Evolutionary conservation across 345 rosid genomes (phyloP).

Genomic region (Ceriops decandra): DNA sequence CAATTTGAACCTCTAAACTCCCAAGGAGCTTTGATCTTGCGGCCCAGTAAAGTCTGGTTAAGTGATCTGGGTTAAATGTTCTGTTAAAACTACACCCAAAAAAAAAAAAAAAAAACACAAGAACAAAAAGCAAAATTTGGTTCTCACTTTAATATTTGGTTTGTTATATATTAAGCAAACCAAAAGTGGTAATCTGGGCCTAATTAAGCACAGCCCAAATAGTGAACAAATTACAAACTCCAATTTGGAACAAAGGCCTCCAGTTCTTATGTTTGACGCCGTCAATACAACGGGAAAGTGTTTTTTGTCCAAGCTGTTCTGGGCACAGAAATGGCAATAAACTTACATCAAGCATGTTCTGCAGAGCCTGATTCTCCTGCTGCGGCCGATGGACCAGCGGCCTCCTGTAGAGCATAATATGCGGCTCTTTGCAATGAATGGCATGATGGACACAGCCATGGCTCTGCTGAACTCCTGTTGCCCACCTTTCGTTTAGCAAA

Average conservation of each 20-base stretch:
- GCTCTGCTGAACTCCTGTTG: slow-evolving; percentile 92
- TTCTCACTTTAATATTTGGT: no score
- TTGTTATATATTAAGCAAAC: no score
- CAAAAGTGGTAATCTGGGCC: background rate
- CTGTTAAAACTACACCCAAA: no score
- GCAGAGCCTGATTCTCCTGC: slow-evolving; percentile 70
- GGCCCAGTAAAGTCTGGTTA: no score
- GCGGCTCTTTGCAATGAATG: no score
- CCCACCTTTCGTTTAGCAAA: slow-evolving; percentile 80
- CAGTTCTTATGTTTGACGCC: background rate
- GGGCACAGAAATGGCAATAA: slow-evolving; percentile 10
- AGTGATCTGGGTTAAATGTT: no score
- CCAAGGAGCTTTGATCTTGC: no score
- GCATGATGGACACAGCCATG: slow-evolving; percentile 93
- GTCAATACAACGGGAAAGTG: background rate
- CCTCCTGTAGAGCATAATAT: slow-evolving; percentile 95
- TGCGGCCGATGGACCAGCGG: slow-evolving; percentile 86
- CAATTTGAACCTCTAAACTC: no score
- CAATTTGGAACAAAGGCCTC: no score
- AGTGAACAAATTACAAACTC: no score
- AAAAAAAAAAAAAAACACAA: no score
- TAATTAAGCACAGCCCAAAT: background rate
- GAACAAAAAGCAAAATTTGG: no score
- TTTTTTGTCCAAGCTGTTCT: background rate
- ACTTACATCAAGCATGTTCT: slow-evolving; percentile 41